Conservation (phyloP, 768 basidiomycete species). For the Cystoderma amianthinum region DNA sequence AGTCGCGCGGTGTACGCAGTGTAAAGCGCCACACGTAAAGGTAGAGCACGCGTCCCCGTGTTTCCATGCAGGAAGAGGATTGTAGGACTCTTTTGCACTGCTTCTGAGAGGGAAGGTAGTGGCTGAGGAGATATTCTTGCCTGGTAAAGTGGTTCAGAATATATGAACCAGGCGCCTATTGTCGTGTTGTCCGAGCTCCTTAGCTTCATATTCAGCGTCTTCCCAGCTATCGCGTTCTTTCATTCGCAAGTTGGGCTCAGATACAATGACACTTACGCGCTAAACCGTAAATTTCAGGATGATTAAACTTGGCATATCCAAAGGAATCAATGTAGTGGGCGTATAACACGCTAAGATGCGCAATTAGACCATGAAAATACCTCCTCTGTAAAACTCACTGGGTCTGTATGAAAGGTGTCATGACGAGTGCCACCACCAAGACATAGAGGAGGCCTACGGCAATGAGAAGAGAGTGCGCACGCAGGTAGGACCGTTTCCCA, state of each 20-base stretch:
- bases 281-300: slow-evolving; percentile 32
- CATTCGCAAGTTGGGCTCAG: neutral
- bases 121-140: slow-evolving; percentile 14
- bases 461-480: neutral
- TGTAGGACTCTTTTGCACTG: slow-evolving; percentile 37
- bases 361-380: slow-evolving; percentile 3
- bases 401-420: slow-evolving; percentile 32
- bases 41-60: slow-evolving; percentile 53
- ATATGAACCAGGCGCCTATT: slow-evolving; percentile 64
- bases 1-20: slow-evolving; percentile 41
- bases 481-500: neutral
- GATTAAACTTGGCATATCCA: slow-evolving; percentile 27
- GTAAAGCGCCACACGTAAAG: slow-evolving; percentile 46
- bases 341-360: slow-evolving; percentile 22
- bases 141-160: slow-evolving; percentile 44
- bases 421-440: slow-evolving; percentile 19
- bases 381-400: slow-evolving; percentile 17
- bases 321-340: slow-evolving; percentile 28
- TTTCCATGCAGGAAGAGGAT: slow-evolving; percentile 73
- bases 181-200: slow-evolving; percentile 56
- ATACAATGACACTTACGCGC: slow-evolving; percentile 26
- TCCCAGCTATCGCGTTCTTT: slow-evolving; percentile 50
- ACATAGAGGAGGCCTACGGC: slow-evolving; percentile 13
- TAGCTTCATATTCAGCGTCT: slow-evolving; percentile 51
- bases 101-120: slow-evolving; percentile 16